A percentile compares a stretch with the other conserved stretches of the same genome.
These are phyloP conservation scores for Xenoacremonium recifei DNA, from an alignment of 2,329 filamentous ascomycete species.

Conservation along the genomic window DNA sequence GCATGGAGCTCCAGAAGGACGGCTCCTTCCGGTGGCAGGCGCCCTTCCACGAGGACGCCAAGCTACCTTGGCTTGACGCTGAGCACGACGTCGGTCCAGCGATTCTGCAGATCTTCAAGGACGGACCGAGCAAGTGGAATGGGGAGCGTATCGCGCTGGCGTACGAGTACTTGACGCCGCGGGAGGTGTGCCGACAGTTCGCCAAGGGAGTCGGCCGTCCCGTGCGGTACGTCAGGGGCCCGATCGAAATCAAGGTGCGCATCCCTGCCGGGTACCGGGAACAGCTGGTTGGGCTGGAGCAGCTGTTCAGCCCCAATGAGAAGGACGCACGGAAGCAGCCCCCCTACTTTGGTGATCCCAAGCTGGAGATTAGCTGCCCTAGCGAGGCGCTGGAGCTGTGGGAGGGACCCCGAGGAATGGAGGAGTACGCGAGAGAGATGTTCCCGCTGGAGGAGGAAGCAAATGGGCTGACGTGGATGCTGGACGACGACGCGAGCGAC, in stretches of 20 bases:
- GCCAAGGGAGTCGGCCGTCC: constrained; percentile 73
- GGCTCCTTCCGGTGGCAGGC: constrained; percentile 91
- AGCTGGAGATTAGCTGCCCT: constrained; percentile 64
- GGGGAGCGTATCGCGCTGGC: constrained; percentile 76
- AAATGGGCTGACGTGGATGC: constrained; percentile 94
- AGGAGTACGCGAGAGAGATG: constrained; percentile 92
- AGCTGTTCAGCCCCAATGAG: constrained; percentile 53
- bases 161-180: constrained; percentile 83
- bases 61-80: constrained; percentile 91
- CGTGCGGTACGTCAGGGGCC: constrained; percentile 74
- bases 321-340: constrained; percentile 56
- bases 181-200: constrained; percentile 79
- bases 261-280: constrained; percentile 86
- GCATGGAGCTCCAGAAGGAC: constrained; percentile 83
- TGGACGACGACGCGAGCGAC: constrained; percentile 48
- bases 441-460: constrained; percentile 93
- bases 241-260: constrained; percentile 80
- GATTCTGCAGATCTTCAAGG: constrained; percentile 91
- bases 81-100: constrained; percentile 95
- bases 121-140: constrained; percentile 85
- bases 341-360: constrained; percentile 60
- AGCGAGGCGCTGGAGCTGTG: constrained; percentile 77
- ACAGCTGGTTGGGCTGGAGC: constrained; percentile 72
- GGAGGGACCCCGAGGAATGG: constrained; percentile 86
- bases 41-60: constrained; percentile 86